Percentiles rank a stretch among this genome's conserved stretches.
Evolutionary conservation across 805 yeast species (phyloP).

Genomic region (Cyberlindnera veronae): DNA sequence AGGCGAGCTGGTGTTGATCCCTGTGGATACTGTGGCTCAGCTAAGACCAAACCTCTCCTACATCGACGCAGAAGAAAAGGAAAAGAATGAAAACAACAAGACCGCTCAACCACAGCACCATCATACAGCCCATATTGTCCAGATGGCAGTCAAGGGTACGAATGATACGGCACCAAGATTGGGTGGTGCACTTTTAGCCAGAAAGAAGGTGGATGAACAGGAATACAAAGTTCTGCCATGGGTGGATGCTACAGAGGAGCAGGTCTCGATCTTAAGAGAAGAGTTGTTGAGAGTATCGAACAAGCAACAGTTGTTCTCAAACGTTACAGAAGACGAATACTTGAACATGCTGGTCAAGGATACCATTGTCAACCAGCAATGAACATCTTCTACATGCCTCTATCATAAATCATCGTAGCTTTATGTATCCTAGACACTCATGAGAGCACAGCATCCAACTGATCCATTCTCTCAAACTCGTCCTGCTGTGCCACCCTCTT

Average conservation of each 20-base stretch:
- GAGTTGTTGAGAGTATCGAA: conserved; percentile 25
- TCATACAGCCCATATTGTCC: conserved; percentile 57
- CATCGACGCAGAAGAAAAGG: conserved; percentile 57
- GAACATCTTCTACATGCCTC: neutral
- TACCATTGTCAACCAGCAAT: conserved; percentile 16
- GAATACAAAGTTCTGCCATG: conserved; percentile 40
- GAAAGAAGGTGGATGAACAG: conserved; percentile 63
- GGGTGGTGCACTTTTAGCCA: conserved; percentile 68
- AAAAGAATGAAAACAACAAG: conserved; percentile 40
- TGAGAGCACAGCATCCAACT: conserved; percentile 41
- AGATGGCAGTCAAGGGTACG: conserved; percentile 68
- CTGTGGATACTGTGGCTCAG: conserved; percentile 68
- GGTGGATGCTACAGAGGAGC: conserved; percentile 38
- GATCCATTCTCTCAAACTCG: conserved; percentile 77
- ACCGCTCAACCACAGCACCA: conserved; percentile 31
- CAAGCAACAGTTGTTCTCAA: conserved; percentile 23
- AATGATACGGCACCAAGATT: conserved; percentile 56
- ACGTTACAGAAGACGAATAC: conserved; percentile 31
- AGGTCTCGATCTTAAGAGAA: conserved; percentile 26
- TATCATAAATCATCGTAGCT: neutral
- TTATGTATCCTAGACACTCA: conserved; percentile 14
- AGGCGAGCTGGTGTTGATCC: conserved; percentile 57
- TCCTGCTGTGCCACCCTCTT: conserved; percentile 81
- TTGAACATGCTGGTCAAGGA: conserved; percentile 29
- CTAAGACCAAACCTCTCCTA: conserved; percentile 79